Conservation (phyloP, 495 filamentous ascomycete species). For the Bryoglossum gracile region DNA sequence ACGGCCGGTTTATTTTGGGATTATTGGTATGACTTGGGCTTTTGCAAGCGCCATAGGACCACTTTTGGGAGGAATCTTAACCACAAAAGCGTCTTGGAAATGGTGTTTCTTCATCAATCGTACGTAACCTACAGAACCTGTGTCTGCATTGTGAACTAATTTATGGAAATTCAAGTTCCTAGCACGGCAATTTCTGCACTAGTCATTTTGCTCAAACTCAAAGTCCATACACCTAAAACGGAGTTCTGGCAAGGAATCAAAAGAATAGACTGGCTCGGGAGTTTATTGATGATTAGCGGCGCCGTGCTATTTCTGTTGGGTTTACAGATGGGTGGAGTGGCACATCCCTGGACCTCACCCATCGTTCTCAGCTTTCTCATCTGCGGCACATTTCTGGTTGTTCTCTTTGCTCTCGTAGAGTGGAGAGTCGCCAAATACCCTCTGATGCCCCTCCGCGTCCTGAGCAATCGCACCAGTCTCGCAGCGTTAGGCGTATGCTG, state of each 20-base stretch:
- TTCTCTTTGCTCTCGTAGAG: slow-evolving; percentile 54
- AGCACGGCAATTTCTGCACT: not conserved
- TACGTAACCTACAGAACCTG: slow-evolving; percentile 31
- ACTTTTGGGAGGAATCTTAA: slow-evolving; percentile 64
- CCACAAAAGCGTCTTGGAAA: slow-evolving; percentile 30
- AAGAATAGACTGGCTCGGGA: slow-evolving; percentile 43
- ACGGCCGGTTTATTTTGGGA: no score
- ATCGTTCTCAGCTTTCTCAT: slow-evolving; percentile 64
- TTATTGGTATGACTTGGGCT: slow-evolving; percentile 61
- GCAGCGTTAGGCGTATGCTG: slow-evolving; percentile 43
- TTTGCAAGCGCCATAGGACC: slow-evolving; percentile 60
- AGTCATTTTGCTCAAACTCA: slow-evolving; percentile 19
- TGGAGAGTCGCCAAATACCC: slow-evolving; percentile 59
- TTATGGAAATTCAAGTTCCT: slow-evolving; percentile 30
- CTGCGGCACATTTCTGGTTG: slow-evolving; percentile 51
- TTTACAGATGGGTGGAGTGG: slow-evolving; percentile 60
- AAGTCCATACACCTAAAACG: slow-evolving; percentile 50
- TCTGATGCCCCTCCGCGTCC: slow-evolving; percentile 58
- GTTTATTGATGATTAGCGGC: slow-evolving; percentile 55
- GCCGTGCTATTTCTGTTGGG: slow-evolving; percentile 67
- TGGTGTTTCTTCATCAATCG: slow-evolving; percentile 44
- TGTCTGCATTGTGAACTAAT: slow-evolving; percentile 44
- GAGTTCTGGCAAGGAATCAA: slow-evolving; percentile 38
- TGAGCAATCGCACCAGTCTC: slow-evolving; percentile 49
- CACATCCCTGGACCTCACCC: slow-evolving; percentile 48